Evolutionary conservation across 495 filamentous ascomycete species (phyloP), one percentile per base, ranked within the genome.

Genomic region (Penicillium fimorum): DNA sequence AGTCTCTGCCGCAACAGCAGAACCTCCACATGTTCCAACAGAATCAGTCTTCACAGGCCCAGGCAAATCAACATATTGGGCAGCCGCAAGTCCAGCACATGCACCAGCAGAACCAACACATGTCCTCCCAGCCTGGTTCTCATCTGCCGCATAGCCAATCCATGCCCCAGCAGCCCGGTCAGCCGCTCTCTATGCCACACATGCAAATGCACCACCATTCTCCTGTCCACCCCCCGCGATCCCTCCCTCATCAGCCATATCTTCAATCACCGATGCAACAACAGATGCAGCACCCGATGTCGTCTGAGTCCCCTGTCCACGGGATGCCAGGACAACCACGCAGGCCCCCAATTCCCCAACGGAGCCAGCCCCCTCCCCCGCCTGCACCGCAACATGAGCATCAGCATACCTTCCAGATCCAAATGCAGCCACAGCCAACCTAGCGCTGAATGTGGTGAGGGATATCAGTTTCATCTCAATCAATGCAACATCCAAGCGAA

Each of bases 361-460:
- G 58, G 13, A 49, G 38, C 17, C 57, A 59, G 41, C 57, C 58
- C 10, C 62, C 62, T 22, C 62, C 63, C 3, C 48, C 58, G 1
- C 66, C 66, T 27, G 61, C 66, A 24, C 66, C 66, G 1, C 67
- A 70, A 32, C 62, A 65, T 54, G 63, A 69, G 27, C 63, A 69
- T 22, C 66, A 69, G 37, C 66, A 69, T 43, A 66, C 63, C 6
- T 69, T 69, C 58, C 66, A 69, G 29, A 53, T 69, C 18, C 60
- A 69, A 46, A 55, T 69, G 25, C 57, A 64, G 20, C 55, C 58
- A 5, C 60, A 69, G 44, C 60, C 64, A 15, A 67, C 57, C 38
- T 60, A 48, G 53, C 11, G 12, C n/a, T 27, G 10, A 11, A 20
- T 41, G 18, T 40, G 33, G 10, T 15, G n/a, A 12, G 5, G 32